Evolutionary conservation across 1,284 basidiomycete species (phyloP), one percentile per base, ranked within the genome.

Genomic region (Heterobasidion parviporum): DNA sequence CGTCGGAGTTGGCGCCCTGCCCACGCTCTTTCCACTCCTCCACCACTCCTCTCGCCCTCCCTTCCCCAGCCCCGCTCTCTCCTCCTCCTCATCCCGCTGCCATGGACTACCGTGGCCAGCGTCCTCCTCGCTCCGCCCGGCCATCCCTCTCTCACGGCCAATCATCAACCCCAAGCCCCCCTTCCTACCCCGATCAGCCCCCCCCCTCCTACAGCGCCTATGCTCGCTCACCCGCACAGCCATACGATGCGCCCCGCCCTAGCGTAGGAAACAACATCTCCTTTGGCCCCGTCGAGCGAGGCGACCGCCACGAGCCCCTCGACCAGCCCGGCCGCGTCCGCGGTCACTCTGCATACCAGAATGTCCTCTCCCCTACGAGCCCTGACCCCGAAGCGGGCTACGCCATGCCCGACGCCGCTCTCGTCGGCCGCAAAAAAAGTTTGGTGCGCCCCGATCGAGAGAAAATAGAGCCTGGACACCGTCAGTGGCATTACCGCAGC

Each of bases 391-490:
- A 68, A 33, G 74, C 70, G 41, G 77, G 76, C 20, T 72, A 68
- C 62, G 50, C 68, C 62, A 74, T 64, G 66, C 76, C 72, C 61
- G 75, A 68, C 49, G 43, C 59, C 14, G 38, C 56, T 8, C 53
- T 60, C 71, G 53, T 90, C 49, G 73, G 76, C 56, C 74, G 95
- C 67, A 98, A 98, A 79, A 96, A 95, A 81, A 93, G 89, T 67
- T 81, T 99, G 50, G 92, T 98, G 55, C 79, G 84, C 56, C 96
- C 97, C 8, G 96, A 99, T 71, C 80, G 96, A 60, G 96, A 98
- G 76, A 92, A 96, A 76, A 93, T 98, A 65, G 95, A 98, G 67
- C 94, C 95, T 8, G 86, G 85, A 51, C 94, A 98, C 76, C 82
- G 94, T 47, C 87, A 96, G 63, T 99, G 90, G 86, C 90, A 98